Base-by-base conservation (phyloP, 768 basidiomycete genomes). In the Auricularia sp. region DNA sequence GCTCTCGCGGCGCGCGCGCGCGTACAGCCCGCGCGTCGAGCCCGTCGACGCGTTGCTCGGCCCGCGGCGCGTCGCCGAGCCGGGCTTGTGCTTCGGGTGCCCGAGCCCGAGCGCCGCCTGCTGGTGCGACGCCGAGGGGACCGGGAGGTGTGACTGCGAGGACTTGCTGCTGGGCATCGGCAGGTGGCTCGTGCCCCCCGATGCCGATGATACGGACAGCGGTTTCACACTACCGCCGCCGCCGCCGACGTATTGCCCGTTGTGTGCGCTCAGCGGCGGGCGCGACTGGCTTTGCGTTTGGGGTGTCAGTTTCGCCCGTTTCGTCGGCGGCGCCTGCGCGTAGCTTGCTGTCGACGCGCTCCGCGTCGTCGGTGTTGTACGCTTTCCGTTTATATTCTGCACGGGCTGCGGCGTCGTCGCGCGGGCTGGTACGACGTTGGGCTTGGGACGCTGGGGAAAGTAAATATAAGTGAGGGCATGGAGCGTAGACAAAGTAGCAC, bases 351-450 rank as follows among this genome's bases (percentile, higher is more conserved):
- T 58, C 1, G 74, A 74, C 66, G 76, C 75, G 53, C 79, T 80
- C 0, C 84, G 79, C 36, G 78, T 79, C 3, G 83, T 76, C 36
- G 87, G 80, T 33, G 88, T 80, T 3, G 85, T 86, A 2, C 89
- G 85, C 6, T 87, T 89, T 56, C 67, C 67, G n/a, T 74, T 71
- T 42, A 72, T 70, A 1, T 65, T 65, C 21, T 75, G 76, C 42
- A 68, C 70, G 63, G 65, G 70, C 77, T 18, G 79, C 76, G 4
- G 85, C 3, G 86, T 87, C 11, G 82, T 86, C 6, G 85, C 78
- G 3, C 85, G 83, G 2, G 84, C 77, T 5, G 87, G 85, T 10
- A 85, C 83, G 18, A 84, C 84, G 5, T 83, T 84, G 29, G 83
- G 79, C 61, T 86, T 71, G 43, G 23, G 36, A 16, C 66, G 64